These are phyloP conservation scores for Cladosporium sp. DNA, from an alignment of 2,329 filamentous ascomycete species.

Conservation along the genomic window DNA sequence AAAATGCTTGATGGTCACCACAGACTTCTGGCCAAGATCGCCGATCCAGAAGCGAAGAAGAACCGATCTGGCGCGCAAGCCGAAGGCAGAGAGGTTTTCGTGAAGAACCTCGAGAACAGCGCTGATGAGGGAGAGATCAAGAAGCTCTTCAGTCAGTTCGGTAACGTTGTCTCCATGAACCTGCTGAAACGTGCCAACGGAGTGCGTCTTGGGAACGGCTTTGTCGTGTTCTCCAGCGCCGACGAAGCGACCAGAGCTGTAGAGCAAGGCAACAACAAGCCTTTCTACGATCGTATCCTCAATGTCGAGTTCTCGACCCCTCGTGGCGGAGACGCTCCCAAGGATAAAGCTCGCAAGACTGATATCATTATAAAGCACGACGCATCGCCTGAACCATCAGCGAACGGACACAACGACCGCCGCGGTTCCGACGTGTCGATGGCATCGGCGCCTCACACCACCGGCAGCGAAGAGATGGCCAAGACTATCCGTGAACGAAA, in stretches of 20 bases:
- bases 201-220: constrained; percentile 75
- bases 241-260: constrained; percentile 39
- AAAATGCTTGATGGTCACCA: constrained; percentile 68
- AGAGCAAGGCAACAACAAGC: constrained; percentile 38
- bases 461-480: constrained; percentile 29
- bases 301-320: constrained; percentile 37
- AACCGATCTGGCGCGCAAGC: constrained; percentile 75
- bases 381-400: constrained; percentile 31
- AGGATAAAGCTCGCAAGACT: constrained; percentile 34
- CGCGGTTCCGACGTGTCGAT: constrained; percentile 37
- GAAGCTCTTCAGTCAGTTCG: constrained; percentile 73
- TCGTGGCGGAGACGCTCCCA: constrained; percentile 34
- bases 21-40: constrained; percentile 76
- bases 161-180: constrained; percentile 71
- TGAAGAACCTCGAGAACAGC: constrained; percentile 83
- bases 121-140: constrained; percentile 66
- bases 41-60: constrained; percentile 78
- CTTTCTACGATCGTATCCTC: constrained; percentile 39
- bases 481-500: constrained; percentile 60
- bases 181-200: constrained; percentile 69
- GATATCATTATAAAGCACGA: constrained; percentile 37
- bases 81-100: constrained; percentile 85
- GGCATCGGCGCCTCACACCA: constrained; percentile 26
- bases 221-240: constrained; percentile 71
- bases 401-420: constrained; percentile 24